A percentile compares a stretch with the other conserved stretches of the same genome.
These are phyloP conservation scores for Omphalotus guepiniiformis DNA, from an alignment of 768 basidiomycete species.

Conservation along the genomic window DNA sequence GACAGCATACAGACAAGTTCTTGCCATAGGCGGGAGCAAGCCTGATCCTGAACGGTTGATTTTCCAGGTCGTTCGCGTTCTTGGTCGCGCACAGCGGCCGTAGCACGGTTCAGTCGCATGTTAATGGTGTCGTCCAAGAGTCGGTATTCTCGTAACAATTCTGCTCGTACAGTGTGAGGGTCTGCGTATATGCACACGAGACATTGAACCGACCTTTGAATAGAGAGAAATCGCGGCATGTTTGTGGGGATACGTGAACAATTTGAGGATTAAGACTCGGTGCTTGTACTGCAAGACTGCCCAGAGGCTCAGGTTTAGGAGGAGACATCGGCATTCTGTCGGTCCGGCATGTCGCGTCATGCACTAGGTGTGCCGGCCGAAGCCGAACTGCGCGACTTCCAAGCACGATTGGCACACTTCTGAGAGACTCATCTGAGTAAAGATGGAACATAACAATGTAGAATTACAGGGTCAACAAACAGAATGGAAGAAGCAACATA, in stretches of 20 bases:
- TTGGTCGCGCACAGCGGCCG: conserved; percentile 69
- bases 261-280: conserved; percentile 52
- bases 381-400: no score
- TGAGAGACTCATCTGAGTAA: no score
- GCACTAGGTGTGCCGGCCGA: no score
- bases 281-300: conserved; percentile 66
- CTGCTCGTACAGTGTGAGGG: conserved; percentile 32
- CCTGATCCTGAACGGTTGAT: conserved; percentile 60
- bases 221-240: conserved; percentile 68
- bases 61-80: conserved; percentile 43
- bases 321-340: background rate
- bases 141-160: conserved; percentile 79
- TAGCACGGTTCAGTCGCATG: conserved; percentile 78
- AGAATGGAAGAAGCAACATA: no score
- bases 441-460: no score
- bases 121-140: conserved; percentile 74
- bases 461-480: no score
- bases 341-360: no score
- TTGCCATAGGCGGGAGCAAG: conserved; percentile 73
- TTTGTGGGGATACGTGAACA: conserved; percentile 69
- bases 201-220: conserved; percentile 60
- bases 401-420: no score
- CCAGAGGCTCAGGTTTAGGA: conserved; percentile 39
- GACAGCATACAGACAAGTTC: conserved; percentile 70
- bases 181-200: background rate